Percentiles rank a stretch among this genome's conserved stretches.
Conservation (phyloP, 148 eudicot genomes). For the Chenopodium suecicum region DNA sequence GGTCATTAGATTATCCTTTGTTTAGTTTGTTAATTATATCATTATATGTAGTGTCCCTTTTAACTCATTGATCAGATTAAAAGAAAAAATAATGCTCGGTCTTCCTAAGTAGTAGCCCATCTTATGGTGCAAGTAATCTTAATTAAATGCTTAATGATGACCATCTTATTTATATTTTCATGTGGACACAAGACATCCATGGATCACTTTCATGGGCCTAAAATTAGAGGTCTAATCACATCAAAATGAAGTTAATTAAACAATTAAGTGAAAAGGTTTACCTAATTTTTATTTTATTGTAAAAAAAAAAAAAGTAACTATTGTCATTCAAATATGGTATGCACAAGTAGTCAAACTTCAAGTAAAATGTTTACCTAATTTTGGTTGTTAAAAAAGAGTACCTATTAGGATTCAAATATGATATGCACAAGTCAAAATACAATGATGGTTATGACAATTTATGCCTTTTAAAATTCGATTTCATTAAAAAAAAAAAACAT, state of each 20-base stretch:
- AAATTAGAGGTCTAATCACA: conserved; percentile 8
- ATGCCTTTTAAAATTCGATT: not conserved
- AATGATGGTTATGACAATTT: not conserved
- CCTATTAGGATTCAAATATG: not conserved
- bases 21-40: no score
- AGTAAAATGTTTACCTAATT: no score
- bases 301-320: not conserved
- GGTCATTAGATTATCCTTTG: no score
- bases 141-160: not conserved
- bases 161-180: not conserved
- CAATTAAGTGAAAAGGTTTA: not conserved
- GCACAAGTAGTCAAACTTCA: no score
- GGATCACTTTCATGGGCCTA: conserved; percentile 4
- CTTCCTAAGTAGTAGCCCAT: not conserved
- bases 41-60: no score
- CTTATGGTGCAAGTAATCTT: not conserved
- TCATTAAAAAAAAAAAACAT: no score
- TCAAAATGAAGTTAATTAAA: not conserved
- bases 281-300: conserved; percentile 4
- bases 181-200: not conserved
- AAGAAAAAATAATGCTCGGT: no score
- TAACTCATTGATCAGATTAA: no score
- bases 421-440: not conserved
- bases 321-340: no score
- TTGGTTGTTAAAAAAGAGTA: no score